A percentile compares a stretch with the other conserved stretches of the same genome.
These are phyloP conservation scores for Thuidium tamariscinum DNA, from an alignment of 225 moss, liverwort and hornwort genomes.

Conservation along the genomic window DNA sequence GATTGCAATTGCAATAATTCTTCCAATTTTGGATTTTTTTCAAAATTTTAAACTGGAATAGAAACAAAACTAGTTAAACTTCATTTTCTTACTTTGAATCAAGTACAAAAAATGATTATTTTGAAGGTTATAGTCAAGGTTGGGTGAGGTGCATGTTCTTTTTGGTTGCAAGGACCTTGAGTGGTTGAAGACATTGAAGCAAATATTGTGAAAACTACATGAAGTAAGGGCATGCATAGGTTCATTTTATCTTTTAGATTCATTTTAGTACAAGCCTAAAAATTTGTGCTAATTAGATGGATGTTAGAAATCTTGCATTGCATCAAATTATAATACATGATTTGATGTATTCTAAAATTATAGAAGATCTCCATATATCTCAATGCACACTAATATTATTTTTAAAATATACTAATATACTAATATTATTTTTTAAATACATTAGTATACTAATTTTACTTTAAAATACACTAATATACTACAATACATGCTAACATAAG, in stretches of 20 bases:
- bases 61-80: neutral
- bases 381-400: neutral
- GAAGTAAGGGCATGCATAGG: neutral
- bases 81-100: neutral
- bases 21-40: too few relatives aligned
- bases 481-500: neutral
- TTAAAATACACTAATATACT: neutral
- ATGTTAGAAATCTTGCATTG: neutral
- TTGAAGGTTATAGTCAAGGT: neutral
- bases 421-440: neutral
- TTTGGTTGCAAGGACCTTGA: accelerated
- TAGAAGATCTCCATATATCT: neutral
- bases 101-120: neutral
- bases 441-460: too few relatives aligned
- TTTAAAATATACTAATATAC: too few relatives aligned
- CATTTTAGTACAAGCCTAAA: accelerated
- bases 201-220: neutral
- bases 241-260: neutral
- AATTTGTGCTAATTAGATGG: neutral
- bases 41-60: neutral
- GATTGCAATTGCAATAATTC: neutral
- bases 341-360: neutral
- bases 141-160: neutral
- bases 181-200: accelerated
- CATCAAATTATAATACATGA: neutral